phyloP scores from a whole-genome alignment of 2,329 filamentous ascomycete genomes.

The Colletotrichum sp. region DNA sequence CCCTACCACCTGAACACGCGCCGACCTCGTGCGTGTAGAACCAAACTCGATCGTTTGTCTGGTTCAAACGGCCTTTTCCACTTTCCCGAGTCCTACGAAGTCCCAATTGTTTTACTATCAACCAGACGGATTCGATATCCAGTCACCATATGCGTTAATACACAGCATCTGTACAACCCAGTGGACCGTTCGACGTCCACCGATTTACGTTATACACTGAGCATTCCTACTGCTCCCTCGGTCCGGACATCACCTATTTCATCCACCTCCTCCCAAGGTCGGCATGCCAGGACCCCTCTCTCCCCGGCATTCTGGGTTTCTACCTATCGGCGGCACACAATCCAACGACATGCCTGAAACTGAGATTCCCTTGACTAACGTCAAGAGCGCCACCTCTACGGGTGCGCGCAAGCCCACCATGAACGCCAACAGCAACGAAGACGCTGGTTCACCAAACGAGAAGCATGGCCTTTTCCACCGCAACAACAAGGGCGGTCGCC shows the following conservation, averaged over 20 bases:
- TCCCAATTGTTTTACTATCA: neutral
- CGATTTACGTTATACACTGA: neutral
- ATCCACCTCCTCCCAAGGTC: neutral
- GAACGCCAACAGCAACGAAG: slow-evolving; percentile 37
- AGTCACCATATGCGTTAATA: slow-evolving; percentile 8
- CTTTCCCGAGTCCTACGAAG: neutral
- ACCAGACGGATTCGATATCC: slow-evolving; percentile 19
- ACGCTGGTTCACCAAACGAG: slow-evolving; percentile 39
- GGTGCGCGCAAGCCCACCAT: slow-evolving; percentile 56
- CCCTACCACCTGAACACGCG: neutral
- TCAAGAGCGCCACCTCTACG: slow-evolving; percentile 60
- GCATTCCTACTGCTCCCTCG: slow-evolving; percentile 6
- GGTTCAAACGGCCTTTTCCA: neutral
- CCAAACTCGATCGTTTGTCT: slow-evolving; percentile 1
- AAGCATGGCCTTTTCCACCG: slow-evolving; percentile 50
- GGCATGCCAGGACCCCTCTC: slow-evolving; percentile 34
- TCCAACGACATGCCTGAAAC: slow-evolving; percentile 36
- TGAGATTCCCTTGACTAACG: slow-evolving; percentile 60
- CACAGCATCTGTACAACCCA: neutral
- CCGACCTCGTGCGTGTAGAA: neutral
- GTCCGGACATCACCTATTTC: neutral
- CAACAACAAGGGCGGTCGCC: slow-evolving; percentile 52
- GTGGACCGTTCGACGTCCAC: neutral
- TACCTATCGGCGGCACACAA: slow-evolving; percentile 40
- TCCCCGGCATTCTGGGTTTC: slow-evolving; percentile 47